Percentiles rank a stretch among this genome's conserved stretches.
These are phyloP conservation scores for Phytopythium mirpurense DNA, from an alignment of 352 stramenopile species.

Conservation along the genomic window DNA sequence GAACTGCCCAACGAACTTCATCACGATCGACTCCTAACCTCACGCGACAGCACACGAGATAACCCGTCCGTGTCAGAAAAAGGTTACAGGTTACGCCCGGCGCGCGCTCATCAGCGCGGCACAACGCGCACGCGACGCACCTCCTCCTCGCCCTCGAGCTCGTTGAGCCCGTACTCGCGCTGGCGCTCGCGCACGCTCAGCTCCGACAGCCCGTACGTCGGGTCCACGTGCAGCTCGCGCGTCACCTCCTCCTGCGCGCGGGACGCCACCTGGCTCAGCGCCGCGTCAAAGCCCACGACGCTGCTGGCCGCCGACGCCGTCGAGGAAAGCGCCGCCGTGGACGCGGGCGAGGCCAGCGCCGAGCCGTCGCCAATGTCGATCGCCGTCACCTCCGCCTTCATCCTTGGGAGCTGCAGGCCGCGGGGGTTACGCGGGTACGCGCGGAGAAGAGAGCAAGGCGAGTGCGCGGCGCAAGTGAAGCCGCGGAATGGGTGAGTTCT, in stretches of 20 bases:
- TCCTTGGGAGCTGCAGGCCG: background rate
- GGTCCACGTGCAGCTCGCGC: slow-evolving; percentile 59
- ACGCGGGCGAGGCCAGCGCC: background rate
- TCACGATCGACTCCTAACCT: slow-evolving; percentile 67
- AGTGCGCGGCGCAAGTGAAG: background rate
- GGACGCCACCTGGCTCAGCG: slow-evolving; percentile 35
- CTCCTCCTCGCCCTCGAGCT: slow-evolving; percentile 66
- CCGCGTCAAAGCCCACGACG: slow-evolving; percentile 4
- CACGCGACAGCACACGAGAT: background rate
- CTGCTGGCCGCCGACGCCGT: background rate
- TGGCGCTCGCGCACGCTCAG: slow-evolving; percentile 54
- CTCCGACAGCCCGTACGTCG: slow-evolving; percentile 51
- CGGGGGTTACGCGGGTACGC: no score
- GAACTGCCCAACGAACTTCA: slow-evolving; percentile 92
- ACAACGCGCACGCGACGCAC: slow-evolving; percentile 5
- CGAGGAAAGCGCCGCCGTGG: slow-evolving; percentile 1
- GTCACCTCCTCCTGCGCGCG: slow-evolving; percentile 51
- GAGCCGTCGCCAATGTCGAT: slow-evolving; percentile 5
- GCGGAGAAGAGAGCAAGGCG: no score
- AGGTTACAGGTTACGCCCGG: no score
- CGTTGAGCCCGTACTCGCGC: slow-evolving; percentile 65
- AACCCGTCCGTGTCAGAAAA: no score
- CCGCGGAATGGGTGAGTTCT: background rate
- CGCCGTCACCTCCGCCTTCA: slow-evolving; percentile 1
- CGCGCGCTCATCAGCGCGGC: no score